Evolutionary conservation across 495 filamentous ascomycete species (phyloP).

Genomic region (Aspergillus taichungensis): DNA sequence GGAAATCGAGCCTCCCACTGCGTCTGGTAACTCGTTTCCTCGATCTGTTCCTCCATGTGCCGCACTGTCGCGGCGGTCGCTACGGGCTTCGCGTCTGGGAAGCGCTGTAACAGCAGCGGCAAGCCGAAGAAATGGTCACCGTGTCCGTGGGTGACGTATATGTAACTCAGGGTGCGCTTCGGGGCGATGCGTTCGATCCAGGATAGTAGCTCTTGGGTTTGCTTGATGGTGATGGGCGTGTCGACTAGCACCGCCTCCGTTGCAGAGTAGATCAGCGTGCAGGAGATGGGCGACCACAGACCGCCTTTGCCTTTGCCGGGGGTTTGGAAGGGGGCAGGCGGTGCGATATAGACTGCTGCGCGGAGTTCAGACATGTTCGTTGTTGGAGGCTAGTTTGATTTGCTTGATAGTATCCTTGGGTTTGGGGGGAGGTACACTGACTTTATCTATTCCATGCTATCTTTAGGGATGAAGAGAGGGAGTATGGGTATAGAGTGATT

Average conservation of each 20-base stretch:
- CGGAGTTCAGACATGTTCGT: constrained; percentile 1
- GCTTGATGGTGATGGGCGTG: constrained; percentile 12
- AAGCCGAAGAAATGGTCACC: constrained; percentile 38
- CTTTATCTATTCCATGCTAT: no score
- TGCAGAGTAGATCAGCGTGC: constrained; percentile 10
- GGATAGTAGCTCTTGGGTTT: constrained; percentile 5
- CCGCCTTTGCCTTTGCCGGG: constrained; percentile 1
- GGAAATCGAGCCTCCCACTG: constrained; percentile 19
- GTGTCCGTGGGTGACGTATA: constrained; percentile 42
- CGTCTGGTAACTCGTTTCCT: background rate
- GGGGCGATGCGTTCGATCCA: constrained; percentile 10
- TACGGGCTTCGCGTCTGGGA: constrained; percentile 16
- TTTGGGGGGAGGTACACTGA: no score
- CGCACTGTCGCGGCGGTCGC: constrained; percentile 20
- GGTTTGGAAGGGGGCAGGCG: constrained; percentile 1
- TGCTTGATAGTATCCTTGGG: background rate
- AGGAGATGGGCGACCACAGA: constrained; percentile 12
- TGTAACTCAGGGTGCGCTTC: constrained; percentile 19
- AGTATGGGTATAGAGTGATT: no score
- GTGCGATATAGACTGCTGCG: constrained; percentile 3
- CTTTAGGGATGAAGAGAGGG: no score
- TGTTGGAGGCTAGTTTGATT: background rate
- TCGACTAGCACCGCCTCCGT: constrained; percentile 15
- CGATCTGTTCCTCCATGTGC: constrained; percentile 25
- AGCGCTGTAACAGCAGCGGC: constrained; percentile 16